Base-by-base conservation (phyloP, 2,329 filamentous ascomycete genomes). In the Paraphaeosphaeria sporulosa region DNA sequence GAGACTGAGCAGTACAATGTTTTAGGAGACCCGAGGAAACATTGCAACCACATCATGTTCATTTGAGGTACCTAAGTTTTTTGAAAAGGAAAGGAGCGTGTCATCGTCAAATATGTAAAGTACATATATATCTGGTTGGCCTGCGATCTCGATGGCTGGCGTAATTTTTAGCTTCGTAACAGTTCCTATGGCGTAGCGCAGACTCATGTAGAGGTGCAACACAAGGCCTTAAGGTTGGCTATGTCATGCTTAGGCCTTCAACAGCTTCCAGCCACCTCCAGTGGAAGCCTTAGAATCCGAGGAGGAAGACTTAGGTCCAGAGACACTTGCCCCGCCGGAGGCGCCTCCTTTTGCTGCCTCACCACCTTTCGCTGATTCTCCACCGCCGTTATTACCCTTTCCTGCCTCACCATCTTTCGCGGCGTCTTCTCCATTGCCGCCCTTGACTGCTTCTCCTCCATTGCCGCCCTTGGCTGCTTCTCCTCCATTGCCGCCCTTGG, bases 221-320 rank as follows among this genome's bases (percentile, higher is more conserved):
- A 23, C 23, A 23, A 19, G 8, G 17, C 19, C 8, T 21, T 9
- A 44, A n/a, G n/a, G 19, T 21, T 44, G 19, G 42, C 23, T 9
- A 21, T 44, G 9, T 23, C 10, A 15, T 12, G 15, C 21, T 38
- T 17, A 51, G n/a, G 38, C 48, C 32, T 38, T 51, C 48, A 51
- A 51, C 48, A 51, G n/a, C 30, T 50, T 50, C 30, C n/a, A 38
- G 48, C n/a, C n/a, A 15, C 32, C 48, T 25, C 47, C 47, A 12
- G 47, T 19, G 30, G 27, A 49, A 21, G 27, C 9, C 44, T 30
- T 48, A 8, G 44, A 48, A 15, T 27, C 27, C n/a, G 23, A 49
- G 13, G n/a, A n/a, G 25, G 25, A 27, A 13, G 27, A 30, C 44
- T 30, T 48, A 8, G 44, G 32, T 5, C 47, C 27, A 34, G 25